Evolutionary conservation across 768 basidiomycete genomes (phyloP).

Genomic region (Agrocybe chaxingu): DNA sequence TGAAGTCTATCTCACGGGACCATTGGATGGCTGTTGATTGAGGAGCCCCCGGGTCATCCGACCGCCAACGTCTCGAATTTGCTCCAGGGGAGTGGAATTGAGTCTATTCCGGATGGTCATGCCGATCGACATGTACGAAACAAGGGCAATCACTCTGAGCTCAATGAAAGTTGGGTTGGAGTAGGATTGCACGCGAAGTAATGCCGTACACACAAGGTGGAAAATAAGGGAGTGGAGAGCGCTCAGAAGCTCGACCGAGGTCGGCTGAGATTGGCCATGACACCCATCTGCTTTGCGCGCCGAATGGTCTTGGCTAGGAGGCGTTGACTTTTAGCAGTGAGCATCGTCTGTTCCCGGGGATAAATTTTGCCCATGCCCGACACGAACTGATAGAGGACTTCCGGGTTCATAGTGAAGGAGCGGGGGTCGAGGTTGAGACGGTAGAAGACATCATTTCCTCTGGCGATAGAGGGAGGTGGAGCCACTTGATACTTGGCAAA

Average conservation of each 20-base stretch:
- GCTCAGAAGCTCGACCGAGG: constrained; percentile 4
- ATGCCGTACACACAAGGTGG: too few species aligned
- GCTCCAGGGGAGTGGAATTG: too few species aligned
- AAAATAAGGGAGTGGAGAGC: background rate
- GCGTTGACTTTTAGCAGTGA: constrained; percentile 80
- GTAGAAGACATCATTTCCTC: constrained; percentile 63
- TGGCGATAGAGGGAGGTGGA: constrained; percentile 53
- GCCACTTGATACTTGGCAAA: constrained; percentile 41
- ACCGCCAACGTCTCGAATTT: too few species aligned
- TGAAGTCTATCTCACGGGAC: constrained; percentile 8
- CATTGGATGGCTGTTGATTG: constrained; percentile 2
- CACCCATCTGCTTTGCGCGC: constrained; percentile 88
- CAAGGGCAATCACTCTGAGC: too few species aligned
- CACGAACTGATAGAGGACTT: constrained; percentile 54
- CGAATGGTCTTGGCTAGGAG: constrained; percentile 81
- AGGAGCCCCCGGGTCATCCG: constrained; percentile 10
- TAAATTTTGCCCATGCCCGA: constrained; percentile 81
- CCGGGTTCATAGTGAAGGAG: constrained; percentile 58
- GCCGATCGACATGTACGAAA: too few species aligned
- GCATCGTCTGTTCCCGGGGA: constrained; percentile 59
- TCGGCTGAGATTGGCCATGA: constrained; percentile 59
- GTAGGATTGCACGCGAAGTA: too few species aligned
- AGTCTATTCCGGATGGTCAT: too few species aligned
- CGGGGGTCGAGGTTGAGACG: constrained; percentile 74
- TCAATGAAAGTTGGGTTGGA: too few species aligned